Evolutionary conservation across 306 rosid genomes (phyloP).

Genomic region (Begonia loranthoides): DNA sequence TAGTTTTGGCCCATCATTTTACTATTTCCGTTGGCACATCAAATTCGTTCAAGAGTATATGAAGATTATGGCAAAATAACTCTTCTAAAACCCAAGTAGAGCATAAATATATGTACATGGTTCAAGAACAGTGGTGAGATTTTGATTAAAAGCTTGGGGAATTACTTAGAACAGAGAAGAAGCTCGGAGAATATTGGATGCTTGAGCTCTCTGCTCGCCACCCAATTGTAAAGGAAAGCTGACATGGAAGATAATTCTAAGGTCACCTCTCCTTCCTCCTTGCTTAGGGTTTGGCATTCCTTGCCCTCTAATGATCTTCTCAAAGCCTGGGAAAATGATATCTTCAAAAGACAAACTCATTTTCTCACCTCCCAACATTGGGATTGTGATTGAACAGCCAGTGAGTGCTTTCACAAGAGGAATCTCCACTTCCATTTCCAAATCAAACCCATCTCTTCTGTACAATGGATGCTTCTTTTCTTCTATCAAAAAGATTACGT

Average conservation of each 20-base stretch:
- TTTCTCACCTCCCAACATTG: constrained; percentile 58
- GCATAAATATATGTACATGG: no score
- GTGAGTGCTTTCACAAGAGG: constrained; percentile 65
- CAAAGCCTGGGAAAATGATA: constrained; percentile 53
- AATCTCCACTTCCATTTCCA: constrained; percentile 58
- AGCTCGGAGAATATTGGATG: constrained; percentile 38
- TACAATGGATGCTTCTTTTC: constrained; percentile 57
- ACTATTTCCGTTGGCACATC: no score
- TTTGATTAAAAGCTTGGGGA: no score
- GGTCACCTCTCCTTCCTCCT: constrained; percentile 47
- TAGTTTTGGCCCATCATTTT: no score
- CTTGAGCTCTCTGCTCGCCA: constrained; percentile 44
- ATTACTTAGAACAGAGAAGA: constrained; percentile 10
- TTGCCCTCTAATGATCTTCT: constrained; percentile 51
- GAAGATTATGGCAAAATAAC: no score
- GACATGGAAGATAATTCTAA: constrained; percentile 50
- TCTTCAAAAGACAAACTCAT: constrained; percentile 50
- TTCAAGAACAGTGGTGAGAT: no score
- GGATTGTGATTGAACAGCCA: constrained; percentile 64
- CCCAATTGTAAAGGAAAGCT: constrained; percentile 44
- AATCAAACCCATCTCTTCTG: constrained; percentile 46
- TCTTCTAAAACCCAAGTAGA: no score
- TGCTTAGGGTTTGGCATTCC: constrained; percentile 66
- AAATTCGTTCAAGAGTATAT: no score
- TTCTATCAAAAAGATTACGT: constrained; percentile 51